A percentile compares a stretch with the other conserved stretches of the same genome.
Evolutionary conservation across 2,329 filamentous ascomycete species (phyloP).

Genomic region (Pezizomycotina sp.): DNA sequence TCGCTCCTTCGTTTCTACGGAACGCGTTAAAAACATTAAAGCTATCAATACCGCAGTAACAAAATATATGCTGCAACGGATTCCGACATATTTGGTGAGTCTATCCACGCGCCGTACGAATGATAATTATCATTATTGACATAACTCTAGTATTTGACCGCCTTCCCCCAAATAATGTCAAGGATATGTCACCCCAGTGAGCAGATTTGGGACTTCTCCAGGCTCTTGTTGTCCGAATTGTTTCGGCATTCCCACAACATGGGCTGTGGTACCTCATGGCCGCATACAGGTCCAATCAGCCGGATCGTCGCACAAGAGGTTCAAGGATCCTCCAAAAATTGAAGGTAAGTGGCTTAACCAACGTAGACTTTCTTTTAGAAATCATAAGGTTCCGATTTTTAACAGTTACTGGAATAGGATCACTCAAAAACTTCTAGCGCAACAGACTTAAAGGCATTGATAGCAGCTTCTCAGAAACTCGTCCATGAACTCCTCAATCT

Average conservation of each 20-base stretch:
- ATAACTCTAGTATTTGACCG: constrained; percentile 35
- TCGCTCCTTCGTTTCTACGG: constrained; percentile 33
- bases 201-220: constrained; percentile 62
- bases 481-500: constrained; percentile 39
- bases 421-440: constrained; percentile 33
- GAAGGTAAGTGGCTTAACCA: constrained; percentile 25
- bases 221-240: constrained; percentile 71
- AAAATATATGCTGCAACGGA: constrained; percentile 47
- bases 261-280: constrained; percentile 82
- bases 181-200: constrained; percentile 75
- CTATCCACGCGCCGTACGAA: not conserved
- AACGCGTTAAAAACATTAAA: constrained; percentile 48
- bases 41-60: constrained; percentile 57
- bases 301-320: constrained; percentile 46
- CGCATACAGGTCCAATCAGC: constrained; percentile 63
- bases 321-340: constrained; percentile 30
- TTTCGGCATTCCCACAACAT: constrained; percentile 73
- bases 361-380: constrained; percentile 28
- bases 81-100: constrained; percentile 33
- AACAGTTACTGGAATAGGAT: constrained; percentile 54
- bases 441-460: constrained; percentile 42
- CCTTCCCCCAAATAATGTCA: constrained; percentile 86
- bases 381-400: constrained; percentile 41
- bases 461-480: constrained; percentile 43
- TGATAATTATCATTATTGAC: constrained; percentile 19